Base-by-base conservation (phyloP, 257 asterid genomes). In the Leptodermis oblonga region DNA sequence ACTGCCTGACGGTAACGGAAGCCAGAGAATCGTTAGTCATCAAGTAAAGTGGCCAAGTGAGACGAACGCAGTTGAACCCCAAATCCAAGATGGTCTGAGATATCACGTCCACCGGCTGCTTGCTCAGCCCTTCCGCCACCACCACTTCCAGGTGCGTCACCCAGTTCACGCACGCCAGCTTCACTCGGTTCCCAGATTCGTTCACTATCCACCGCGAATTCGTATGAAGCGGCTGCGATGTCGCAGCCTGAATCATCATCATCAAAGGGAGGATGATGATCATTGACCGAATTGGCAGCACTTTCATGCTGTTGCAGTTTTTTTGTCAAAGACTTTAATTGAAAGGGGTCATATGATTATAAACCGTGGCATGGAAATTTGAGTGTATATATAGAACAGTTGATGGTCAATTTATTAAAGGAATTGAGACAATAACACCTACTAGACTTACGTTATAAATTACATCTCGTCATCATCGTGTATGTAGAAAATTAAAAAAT, bases 41-140 rank as follows among this genome's bases (percentile, higher is more conserved):
- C 90, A 93, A 73, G 81, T 84, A 88, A 22, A 93, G 96, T 15
- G 97, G 96, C 99, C 99, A 93, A 37, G 98, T 88, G 3, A 93
- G 81, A 79, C 99, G 81, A 23, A 90, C 99, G 60, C 99, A 93
- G 70, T 90, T 93, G 78, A 93, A 93, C 5, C 99, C 99, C 83
- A 85, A 31, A 39, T 67, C 70, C 3, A 18, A 12, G 42, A 93
- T 88, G 13, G 77, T 71, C 37, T 73, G 67, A 0, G 99, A 90
- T 3, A 93, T 93, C 51, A 66, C 82, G 42, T 93, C 96, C 68
- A 82, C 88, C 59, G 91, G 86, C 67, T 80, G 92, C 74, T 90
- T 87, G 82, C 93, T 93, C 51, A 93, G 84, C 74, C 99, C 99
- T 64, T 93, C 97, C 2, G 99, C 95, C 88, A 93, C 93, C 88